Percentiles rank a stretch among this genome's conserved stretches.
Conservation (phyloP, 805 yeast genomes). For the Candida ascalaphidarum region DNA sequence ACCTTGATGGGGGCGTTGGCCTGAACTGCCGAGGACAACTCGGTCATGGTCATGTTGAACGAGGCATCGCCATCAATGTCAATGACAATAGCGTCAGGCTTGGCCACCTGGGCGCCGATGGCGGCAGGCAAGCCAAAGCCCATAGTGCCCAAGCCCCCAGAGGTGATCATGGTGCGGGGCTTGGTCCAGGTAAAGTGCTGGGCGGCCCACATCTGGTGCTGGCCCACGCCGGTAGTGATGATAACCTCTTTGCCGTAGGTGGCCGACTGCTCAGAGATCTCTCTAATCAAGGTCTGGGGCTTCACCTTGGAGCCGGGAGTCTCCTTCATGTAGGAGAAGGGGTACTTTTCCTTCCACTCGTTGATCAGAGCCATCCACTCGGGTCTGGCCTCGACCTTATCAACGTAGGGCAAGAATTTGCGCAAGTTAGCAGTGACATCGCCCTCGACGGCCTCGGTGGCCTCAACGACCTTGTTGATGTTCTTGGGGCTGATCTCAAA, state of each 20-base stretch:
- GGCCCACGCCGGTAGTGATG: slow-evolving; percentile 97
- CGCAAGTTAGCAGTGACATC: slow-evolving; percentile 79
- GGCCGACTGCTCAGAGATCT: slow-evolving; percentile 64
- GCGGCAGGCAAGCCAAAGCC: slow-evolving; percentile 97
- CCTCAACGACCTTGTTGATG: slow-evolving; percentile 94
- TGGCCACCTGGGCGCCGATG: slow-evolving; percentile 95
- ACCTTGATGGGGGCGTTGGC: slow-evolving; percentile 86
- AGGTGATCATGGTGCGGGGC: slow-evolving; percentile 93
- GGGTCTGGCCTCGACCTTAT: slow-evolving; percentile 56
- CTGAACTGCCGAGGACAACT: slow-evolving; percentile 90
- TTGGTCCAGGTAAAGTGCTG: slow-evolving; percentile 92
- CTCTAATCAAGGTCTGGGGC: slow-evolving; percentile 86
- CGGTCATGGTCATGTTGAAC: slow-evolving; percentile 96
- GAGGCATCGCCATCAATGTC: slow-evolving; percentile 99
- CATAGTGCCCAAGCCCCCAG: slow-evolving; percentile 99
- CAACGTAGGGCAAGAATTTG: slow-evolving; percentile 62
- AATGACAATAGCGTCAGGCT: slow-evolving; percentile 89
- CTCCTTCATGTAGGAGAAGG: slow-evolving; percentile 75
- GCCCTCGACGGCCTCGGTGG: slow-evolving; percentile 95
- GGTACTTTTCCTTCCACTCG: slow-evolving; percentile 81
- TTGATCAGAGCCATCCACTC: slow-evolving; percentile 73
- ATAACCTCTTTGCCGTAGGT: slow-evolving; percentile 65
- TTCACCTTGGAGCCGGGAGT: slow-evolving; percentile 74
- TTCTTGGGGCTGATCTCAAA: slow-evolving; percentile 95
- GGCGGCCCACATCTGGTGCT: slow-evolving; percentile 99